Base-by-base conservation (phyloP, 2,329 filamentous ascomycete species). In the Purpureocillium lavendulum region DNA sequence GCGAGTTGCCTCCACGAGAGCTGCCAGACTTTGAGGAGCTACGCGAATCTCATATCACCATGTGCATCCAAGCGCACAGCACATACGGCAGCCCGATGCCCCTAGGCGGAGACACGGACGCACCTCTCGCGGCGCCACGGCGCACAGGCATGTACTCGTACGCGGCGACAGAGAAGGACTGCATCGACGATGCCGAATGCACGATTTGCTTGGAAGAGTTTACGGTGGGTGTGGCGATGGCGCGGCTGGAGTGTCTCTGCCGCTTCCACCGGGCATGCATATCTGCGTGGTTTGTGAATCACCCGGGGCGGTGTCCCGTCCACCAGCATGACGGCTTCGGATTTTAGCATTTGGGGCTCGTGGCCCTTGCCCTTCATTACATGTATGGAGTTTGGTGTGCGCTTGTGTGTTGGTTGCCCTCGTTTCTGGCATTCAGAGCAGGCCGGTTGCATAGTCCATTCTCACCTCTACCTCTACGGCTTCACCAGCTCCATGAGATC, bases 161-260 rank as follows among this genome's bases (percentile, higher is more conserved):
- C 49, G 47, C 64, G 16, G 78, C 79, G 2, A 82, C 77, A 9
- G 79, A 82, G 51, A 83, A 82, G 60, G 79, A 83, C 54, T 81
- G 77, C 48, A 70, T 80, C n/a, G 75, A 80, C 46, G 73, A 75
- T 42, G 78, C 76, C 4, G 79, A 83, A 58, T 82, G 78, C 53
- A 81, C 76, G 5, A 82, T 83, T 37, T 83, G 79, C 48, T 63
- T 83, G 3, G 79, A 82, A 49, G 78, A 82, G 53, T 81, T 80
- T 44, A 70, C 75, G 42, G 75, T 73, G 1, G 77, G 77, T 2
- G 69, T 73, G 21, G 59, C 68, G 18, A 82, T 83, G 78, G 78
- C 74, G n/a, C 65, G 79, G 33, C 58, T 83, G 35, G 79, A 82
- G 58, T 83, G 79, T 49, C 66, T 83, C 18, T 83, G 79, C 53